phyloP scores from a whole-genome alignment of 2,329 filamentous ascomycete species.

The Keithomyces neogunnii region DNA sequence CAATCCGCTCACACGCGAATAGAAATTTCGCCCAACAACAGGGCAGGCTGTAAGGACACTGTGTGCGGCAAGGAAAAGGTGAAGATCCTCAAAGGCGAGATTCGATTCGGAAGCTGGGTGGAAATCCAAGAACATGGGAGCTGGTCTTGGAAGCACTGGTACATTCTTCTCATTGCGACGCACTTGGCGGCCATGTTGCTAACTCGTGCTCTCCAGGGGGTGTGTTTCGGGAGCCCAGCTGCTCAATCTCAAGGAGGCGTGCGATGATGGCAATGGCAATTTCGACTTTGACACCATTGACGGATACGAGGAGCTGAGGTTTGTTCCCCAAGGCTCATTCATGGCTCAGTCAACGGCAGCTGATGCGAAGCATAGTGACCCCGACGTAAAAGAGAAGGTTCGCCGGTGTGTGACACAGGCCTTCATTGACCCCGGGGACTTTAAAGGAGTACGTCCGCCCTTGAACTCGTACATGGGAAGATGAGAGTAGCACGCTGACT shows the following conservation, averaged over 20 bases:
- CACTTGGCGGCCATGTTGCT: not conserved
- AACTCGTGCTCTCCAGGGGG: slow-evolving; percentile 50
- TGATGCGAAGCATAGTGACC: slow-evolving; percentile 28
- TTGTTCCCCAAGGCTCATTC: slow-evolving; percentile 14
- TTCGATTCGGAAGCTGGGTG: slow-evolving; percentile 71
- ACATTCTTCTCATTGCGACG: slow-evolving; percentile 11
- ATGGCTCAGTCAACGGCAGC: not conserved
- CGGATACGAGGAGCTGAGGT: slow-evolving; percentile 68
- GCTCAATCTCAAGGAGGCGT: slow-evolving; percentile 50
- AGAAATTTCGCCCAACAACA: slow-evolving; percentile 65
- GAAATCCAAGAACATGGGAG: slow-evolving; percentile 50
- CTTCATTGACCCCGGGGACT: slow-evolving; percentile 78
- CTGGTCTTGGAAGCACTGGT: slow-evolving; percentile 87
- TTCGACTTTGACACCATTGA: slow-evolving; percentile 63
- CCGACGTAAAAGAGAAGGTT: slow-evolving; percentile 65
- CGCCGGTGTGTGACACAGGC: slow-evolving; percentile 63
- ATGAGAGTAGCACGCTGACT: not conserved
- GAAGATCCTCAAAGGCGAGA: slow-evolving; percentile 72
- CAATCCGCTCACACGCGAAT: slow-evolving; percentile 3
- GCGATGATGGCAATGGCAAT: slow-evolving; percentile 35
- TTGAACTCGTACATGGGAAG: not conserved
- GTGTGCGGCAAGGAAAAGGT: slow-evolving; percentile 60
- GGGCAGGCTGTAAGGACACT: slow-evolving; percentile 65
- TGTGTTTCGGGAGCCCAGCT: slow-evolving; percentile 76
- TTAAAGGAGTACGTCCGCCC: slow-evolving; percentile 66